phyloP scores from a whole-genome alignment of 257 asterid genomes.

The Perilla frutescens region DNA sequence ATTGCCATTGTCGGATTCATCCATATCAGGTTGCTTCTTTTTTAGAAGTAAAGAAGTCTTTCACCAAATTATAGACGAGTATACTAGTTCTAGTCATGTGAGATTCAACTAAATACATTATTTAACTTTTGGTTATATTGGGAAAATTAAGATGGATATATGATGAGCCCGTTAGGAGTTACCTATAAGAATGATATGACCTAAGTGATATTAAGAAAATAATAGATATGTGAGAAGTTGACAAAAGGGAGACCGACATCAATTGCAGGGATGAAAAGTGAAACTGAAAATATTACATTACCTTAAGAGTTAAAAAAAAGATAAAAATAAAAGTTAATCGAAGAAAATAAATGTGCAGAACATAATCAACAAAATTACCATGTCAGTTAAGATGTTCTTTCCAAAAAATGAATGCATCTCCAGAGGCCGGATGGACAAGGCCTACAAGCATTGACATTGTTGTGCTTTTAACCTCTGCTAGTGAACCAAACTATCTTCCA shows the following conservation, averaged over 20 bases:
- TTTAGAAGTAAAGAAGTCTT: conserved; percentile 72
- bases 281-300: background rate
- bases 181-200: too few species aligned
- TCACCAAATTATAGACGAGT: too few species aligned
- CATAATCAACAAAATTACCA: conserved; percentile 53
- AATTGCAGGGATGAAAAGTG: background rate
- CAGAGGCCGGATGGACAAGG: conserved; percentile 89
- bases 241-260: conserved; percentile 1
- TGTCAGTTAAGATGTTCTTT: conserved; percentile 83
- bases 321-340: background rate
- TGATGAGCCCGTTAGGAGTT: too few species aligned
- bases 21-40: conserved; percentile 48
- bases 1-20: conserved; percentile 44
- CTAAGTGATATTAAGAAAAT: background rate
- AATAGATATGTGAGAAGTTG: conserved; percentile 22
- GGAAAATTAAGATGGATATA: too few species aligned
- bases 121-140: background rate
- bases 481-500: too few species aligned
- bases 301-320: background rate
- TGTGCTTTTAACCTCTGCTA: conserved; percentile 99
- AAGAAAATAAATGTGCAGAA: background rate
- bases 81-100: too few species aligned
- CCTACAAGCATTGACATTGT: conserved; percentile 98
- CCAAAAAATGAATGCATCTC: conserved; percentile 93
- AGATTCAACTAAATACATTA: too few species aligned